phyloP scores from a whole-genome alignment of 208 protist species.

The Porcisia hertigi region DNA sequence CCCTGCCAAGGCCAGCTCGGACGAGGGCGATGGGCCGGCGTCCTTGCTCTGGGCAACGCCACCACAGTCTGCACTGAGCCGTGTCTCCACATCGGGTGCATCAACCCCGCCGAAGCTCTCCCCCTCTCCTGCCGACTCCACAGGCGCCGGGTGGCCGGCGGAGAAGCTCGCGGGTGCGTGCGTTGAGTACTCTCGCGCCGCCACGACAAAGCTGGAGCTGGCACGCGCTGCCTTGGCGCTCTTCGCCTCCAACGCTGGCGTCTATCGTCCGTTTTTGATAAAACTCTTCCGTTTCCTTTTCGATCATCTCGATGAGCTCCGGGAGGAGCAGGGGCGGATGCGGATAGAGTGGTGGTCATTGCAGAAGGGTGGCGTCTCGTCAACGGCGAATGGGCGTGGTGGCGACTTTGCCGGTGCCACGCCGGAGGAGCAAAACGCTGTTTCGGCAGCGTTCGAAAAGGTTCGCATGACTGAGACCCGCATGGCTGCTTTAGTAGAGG shows the following conservation, averaged over 20 bases:
- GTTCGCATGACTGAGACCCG: conserved; percentile 67
- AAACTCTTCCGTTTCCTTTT: conserved; percentile 78
- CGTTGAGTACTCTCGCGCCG: conserved; percentile 7
- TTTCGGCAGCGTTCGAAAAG: conserved; percentile 60
- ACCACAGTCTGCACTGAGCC: neutral
- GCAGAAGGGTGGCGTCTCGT: conserved; percentile 1
- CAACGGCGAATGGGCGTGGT: neutral
- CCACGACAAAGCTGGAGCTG: conserved; percentile 60
- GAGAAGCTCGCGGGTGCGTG: conserved; percentile 1
- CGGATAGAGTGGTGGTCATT: conserved; percentile 7
- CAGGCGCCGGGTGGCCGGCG: neutral
- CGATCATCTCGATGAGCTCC: conserved; percentile 62
- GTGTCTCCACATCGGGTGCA: neutral
- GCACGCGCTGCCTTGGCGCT: conserved; percentile 71
- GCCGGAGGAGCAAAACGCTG: conserved; percentile 41
- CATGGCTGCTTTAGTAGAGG: conserved; percentile 78
- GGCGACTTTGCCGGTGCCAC: conserved; percentile 1
- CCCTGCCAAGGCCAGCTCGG: neutral
- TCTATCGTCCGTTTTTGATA: conserved; percentile 67
- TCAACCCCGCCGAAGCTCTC: neutral
- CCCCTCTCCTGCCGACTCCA: neutral
- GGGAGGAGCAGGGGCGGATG: conserved; percentile 38
- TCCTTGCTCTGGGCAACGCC: neutral
- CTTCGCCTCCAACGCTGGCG: conserved; percentile 77
- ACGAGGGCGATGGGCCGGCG: neutral